Evolutionary conservation across 2,329 filamentous ascomycete species (phyloP), one percentile per base, ranked within the genome.

Genomic region (Colletotrichum melonis): DNA sequence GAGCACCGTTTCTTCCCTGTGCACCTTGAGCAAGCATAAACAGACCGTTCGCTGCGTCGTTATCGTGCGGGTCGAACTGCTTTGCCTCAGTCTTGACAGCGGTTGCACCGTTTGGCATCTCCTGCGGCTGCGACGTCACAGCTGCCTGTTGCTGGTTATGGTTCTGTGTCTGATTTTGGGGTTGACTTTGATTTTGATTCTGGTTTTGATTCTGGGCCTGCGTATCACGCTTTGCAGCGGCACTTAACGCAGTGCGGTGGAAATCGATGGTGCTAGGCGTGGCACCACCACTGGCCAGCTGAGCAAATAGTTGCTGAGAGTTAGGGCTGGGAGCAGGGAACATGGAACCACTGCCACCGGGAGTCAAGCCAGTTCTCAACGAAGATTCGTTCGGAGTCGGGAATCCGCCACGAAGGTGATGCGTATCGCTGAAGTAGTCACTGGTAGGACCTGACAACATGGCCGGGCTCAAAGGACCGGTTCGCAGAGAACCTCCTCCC

Each of bases 301-400:
- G 92, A 74, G 93, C 92, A 83, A 95, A 94, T 7, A 98, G 85
- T 54, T 73, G 71, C 63, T 95, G 93, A 0, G 94, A 94, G 81
- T 94, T 97, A 46, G 95, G 95, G 81, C 94, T 97, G 2, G 95
- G 93, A 67, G 93, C 94, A 69, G 96, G 95, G 86, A 98, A 98
- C 95, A 98, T 98, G 78, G 95, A 97, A 78, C 95, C 96, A 81
- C 95, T 95, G 77, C 96, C 96, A 74, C 97, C 97, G 62, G 97
- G 97, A 66, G 97, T 98, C 77, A 98, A 85, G 69, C 97, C 97
- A 73, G 95, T 97, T 74, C 97, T 90, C 65, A 98, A 86, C 3
- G 95, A 97, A 8, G 96, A 98, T 84, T 99, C 97, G 90, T 98
- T 98, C 1, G 96, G 96, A 4, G 97, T 98, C 5, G 95, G 94